Evolutionary conservation across 202 grass and related monocot genomes (phyloP).

Genomic region (Bolboschoenoplectus hybrid): DNA sequence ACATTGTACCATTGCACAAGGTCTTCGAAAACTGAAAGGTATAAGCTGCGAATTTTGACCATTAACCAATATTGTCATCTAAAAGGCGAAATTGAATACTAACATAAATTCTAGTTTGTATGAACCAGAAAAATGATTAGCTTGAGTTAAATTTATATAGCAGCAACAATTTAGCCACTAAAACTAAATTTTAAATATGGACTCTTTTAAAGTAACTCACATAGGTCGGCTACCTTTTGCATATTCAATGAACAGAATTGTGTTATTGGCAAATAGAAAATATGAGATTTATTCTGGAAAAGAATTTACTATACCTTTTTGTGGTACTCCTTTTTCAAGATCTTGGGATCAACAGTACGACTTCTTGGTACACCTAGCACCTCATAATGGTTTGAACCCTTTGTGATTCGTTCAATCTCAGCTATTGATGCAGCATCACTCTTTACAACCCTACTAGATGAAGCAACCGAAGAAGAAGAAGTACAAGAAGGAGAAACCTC

Average conservation of each 20-base stretch:
- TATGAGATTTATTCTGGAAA: conserved; percentile 12
- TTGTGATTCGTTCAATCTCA: conserved; percentile 94
- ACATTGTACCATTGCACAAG: background rate
- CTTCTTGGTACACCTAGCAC: conserved; percentile 63
- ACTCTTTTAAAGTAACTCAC: background rate
- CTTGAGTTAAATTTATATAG: background rate
- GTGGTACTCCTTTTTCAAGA: conserved; percentile 75
- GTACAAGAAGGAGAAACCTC: conserved; percentile 57
- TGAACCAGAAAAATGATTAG: background rate
- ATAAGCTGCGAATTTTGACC: conserved; percentile 3
- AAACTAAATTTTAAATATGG: background rate
- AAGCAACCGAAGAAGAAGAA: conserved; percentile 20
- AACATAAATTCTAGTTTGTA: background rate
- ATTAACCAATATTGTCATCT: background rate
- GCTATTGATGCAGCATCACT: conserved; percentile 68
- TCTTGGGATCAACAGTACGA: conserved; percentile 53
- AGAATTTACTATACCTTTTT: conserved; percentile 54
- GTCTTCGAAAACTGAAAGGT: background rate
- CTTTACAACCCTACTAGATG: conserved; percentile 65
- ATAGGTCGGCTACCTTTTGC: background rate
- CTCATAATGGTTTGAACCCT: conserved; percentile 83
- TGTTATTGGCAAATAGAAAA: background rate
- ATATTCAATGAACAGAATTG: conserved; percentile 10
- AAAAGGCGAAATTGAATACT: background rate
- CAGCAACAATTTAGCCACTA: background rate